phyloP scores from a whole-genome alignment of 2,329 filamentous ascomycete genomes.

The Alternaria gaisen region DNA sequence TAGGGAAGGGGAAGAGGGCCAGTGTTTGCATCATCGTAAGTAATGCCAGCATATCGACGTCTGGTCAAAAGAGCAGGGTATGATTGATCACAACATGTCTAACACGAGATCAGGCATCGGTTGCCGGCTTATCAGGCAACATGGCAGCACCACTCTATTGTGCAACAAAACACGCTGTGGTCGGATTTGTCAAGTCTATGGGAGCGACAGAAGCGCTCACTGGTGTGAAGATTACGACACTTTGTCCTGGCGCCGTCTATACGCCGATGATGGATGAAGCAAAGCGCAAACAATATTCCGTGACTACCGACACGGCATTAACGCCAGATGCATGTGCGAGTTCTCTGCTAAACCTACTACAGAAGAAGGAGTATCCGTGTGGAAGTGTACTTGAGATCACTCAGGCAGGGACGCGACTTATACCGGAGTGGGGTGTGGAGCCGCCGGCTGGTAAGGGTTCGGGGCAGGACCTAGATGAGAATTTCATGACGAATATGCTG shows the following conservation, averaged over 20 bases:
- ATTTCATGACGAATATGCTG: constrained; percentile 28
- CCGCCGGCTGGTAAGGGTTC: constrained; percentile 32
- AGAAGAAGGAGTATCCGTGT: constrained; percentile 40
- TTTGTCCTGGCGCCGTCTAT: constrained; percentile 38
- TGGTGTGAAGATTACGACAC: constrained; percentile 41
- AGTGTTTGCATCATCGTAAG: constrained; percentile 46
- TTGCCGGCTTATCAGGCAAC: constrained; percentile 36
- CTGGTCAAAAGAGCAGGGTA: background rate
- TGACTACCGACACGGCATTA: constrained; percentile 19
- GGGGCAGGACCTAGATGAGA: constrained; percentile 27
- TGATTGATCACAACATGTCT: background rate
- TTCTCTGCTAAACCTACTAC: constrained; percentile 33
- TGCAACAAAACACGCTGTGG: constrained; percentile 44
- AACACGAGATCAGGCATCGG: constrained; percentile 29
- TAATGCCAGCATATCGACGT: constrained; percentile 1
- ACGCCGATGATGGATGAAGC: constrained; percentile 38
- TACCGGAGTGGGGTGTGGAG: constrained; percentile 42
- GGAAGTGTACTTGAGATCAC: constrained; percentile 38
- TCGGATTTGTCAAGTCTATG: constrained; percentile 44
- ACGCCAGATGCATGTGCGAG: constrained; percentile 35
- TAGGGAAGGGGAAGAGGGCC: constrained; percentile 36
- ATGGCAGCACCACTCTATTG: constrained; percentile 42
- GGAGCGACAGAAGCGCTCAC: constrained; percentile 36
- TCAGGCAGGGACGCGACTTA: constrained; percentile 26
- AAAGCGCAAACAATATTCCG: constrained; percentile 35